A percentile compares a stretch with the other conserved stretches of the same genome.
Evolutionary conservation across 805 yeast genomes (phyloP).

Genomic region (Metschnikowia koreensis): DNA sequence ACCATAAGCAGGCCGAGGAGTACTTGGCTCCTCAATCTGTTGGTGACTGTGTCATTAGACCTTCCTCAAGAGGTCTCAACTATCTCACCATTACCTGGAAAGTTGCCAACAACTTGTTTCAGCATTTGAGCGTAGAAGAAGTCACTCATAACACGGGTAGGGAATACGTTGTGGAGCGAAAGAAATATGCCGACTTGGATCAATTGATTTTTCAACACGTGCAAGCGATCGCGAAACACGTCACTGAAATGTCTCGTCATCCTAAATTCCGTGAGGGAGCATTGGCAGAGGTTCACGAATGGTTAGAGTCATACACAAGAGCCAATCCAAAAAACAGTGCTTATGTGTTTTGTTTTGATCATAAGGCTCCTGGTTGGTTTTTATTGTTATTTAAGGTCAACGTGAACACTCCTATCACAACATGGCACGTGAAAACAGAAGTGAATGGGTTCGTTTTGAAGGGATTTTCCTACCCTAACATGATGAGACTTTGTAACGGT

Average conservation of each 20-base stretch:
- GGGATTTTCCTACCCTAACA: constrained; percentile 84
- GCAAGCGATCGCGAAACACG: constrained; percentile 76
- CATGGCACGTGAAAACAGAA: constrained; percentile 90
- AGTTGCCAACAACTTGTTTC: constrained; percentile 85
- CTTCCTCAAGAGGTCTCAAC: constrained; percentile 85
- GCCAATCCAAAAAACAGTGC: constrained; percentile 90
- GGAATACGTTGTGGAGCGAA: constrained; percentile 62
- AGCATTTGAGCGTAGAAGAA: constrained; percentile 86
- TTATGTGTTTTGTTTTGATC: constrained; percentile 87
- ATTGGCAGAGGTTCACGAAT: constrained; percentile 73
- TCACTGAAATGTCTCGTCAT: constrained; percentile 78
- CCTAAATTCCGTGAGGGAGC: constrained; percentile 88
- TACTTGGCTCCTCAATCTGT: constrained; percentile 82
- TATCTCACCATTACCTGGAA: constrained; percentile 96
- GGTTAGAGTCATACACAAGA: constrained; percentile 84
- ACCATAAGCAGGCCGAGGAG: constrained; percentile 86
- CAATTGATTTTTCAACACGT: constrained; percentile 87
- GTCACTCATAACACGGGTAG: constrained; percentile 61
- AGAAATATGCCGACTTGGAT: constrained; percentile 81
- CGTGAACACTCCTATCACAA: constrained; percentile 61
- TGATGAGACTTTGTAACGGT: constrained; percentile 87
- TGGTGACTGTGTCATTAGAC: constrained; percentile 93
- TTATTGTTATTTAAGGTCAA: constrained; percentile 80
- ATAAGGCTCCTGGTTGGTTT: constrained; percentile 93
- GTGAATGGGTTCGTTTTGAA: constrained; percentile 82